These are phyloP conservation scores for Lyophyllum shimeji DNA, from an alignment of 768 basidiomycete species.

Conservation along the genomic window DNA sequence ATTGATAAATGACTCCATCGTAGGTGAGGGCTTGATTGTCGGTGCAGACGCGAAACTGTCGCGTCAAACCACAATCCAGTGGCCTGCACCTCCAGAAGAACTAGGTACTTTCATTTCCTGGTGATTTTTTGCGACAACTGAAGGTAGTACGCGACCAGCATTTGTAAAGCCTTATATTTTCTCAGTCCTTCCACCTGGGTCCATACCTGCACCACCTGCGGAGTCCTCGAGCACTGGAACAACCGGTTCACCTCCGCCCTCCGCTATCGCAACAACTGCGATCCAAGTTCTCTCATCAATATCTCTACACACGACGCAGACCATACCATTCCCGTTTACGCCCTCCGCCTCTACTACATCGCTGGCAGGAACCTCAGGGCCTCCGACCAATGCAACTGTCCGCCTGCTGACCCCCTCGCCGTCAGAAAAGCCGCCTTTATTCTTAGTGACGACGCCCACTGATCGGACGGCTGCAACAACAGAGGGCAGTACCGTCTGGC, in stretches of 20 bases:
- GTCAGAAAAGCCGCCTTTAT: conserved; percentile 52
- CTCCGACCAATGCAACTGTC: conserved; percentile 43
- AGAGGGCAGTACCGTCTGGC: conserved; percentile 83
- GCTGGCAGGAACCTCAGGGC: conserved; percentile 24
- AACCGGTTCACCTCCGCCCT: conserved; percentile 26
- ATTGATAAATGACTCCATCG: background rate
- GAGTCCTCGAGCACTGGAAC: conserved; percentile 23
- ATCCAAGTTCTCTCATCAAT: conserved; percentile 73
- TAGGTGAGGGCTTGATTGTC: conserved; percentile 72
- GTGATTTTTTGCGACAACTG: background rate
- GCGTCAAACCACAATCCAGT: conserved; percentile 53
- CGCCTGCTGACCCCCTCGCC: conserved; percentile 65
- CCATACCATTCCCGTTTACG: conserved; percentile 61
- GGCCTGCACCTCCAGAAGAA: conserved; percentile 84
- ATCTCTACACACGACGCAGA: conserved; percentile 60
- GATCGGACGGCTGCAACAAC: conserved; percentile 63
- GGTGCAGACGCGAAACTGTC: conserved; percentile 57
- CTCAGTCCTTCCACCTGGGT: conserved; percentile 69
- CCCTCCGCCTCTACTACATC: conserved; percentile 26
- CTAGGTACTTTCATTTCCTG: conserved; percentile 40
- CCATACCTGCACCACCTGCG: conserved; percentile 36
- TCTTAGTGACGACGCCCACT: conserved; percentile 68
- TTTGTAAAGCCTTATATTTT: conserved; percentile 78
- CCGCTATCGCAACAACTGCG: conserved; percentile 54
- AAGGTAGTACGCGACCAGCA: conserved; percentile 37